A percentile compares a stretch with the other conserved stretches of the same genome.
These are phyloP conservation scores for Noccaea bulbosa DNA, from an alignment of 345 rosid genomes.

Conservation along the genomic window DNA sequence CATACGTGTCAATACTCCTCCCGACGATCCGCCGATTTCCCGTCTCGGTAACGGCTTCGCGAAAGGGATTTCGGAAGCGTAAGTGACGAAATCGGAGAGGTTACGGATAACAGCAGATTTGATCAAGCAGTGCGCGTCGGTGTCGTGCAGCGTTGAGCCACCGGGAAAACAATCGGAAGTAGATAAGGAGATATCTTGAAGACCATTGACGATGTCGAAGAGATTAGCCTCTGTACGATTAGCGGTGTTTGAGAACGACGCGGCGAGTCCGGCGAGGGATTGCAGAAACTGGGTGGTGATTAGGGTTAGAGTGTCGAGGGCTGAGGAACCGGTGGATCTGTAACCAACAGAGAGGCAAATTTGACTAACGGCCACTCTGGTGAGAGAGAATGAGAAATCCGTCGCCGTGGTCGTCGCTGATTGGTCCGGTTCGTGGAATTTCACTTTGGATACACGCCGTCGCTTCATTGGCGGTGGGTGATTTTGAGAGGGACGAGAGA, in stretches of 20 bases:
- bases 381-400: constrained; percentile 48
- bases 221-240: constrained; percentile 59
- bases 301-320: constrained; percentile 55
- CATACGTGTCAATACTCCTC: neutral
- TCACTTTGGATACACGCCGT: constrained; percentile 17
- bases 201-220: constrained; percentile 54
- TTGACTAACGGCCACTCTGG: constrained; percentile 60
- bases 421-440: constrained; percentile 29
- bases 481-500: constrained; percentile 32
- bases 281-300: constrained; percentile 49
- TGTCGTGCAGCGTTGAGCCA: constrained; percentile 44
- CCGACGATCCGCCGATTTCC: neutral
- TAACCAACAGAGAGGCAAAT: constrained; percentile 62
- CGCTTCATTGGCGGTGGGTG: constrained; percentile 43
- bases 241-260: constrained; percentile 48
- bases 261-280: constrained; percentile 49
- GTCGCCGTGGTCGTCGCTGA: constrained; percentile 29
- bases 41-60: constrained; percentile 54
- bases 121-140: constrained; percentile 35
- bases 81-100: constrained; percentile 46
- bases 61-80: constrained; percentile 57
- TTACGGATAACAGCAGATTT: constrained; percentile 44
- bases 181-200: constrained; percentile 47
- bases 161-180: constrained; percentile 52
- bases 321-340: constrained; percentile 47